Evolutionary conservation across 352 stramenopile species (phyloP).

Genomic region (Globisporangium iwayamae): DNA sequence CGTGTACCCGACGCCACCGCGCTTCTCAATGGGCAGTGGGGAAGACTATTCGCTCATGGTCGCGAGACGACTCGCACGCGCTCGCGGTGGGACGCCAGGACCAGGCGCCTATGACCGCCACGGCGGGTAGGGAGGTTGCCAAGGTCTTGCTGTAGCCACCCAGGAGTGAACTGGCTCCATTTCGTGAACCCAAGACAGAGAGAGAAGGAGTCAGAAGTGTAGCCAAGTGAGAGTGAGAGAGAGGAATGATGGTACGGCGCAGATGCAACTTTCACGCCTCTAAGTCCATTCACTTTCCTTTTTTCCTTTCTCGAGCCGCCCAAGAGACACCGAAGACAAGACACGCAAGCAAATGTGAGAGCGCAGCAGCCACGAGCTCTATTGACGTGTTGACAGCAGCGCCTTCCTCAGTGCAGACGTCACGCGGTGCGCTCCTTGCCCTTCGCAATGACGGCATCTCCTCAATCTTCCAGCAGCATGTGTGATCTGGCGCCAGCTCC

Average conservation of each 20-base stretch:
- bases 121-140: slow-evolving; percentile 18
- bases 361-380: background rate
- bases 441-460: background rate
- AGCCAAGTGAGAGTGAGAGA: too few species aligned
- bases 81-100: slow-evolving; percentile 23
- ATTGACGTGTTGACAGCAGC: background rate
- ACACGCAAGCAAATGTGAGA: background rate
- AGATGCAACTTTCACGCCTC: too few species aligned
- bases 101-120: slow-evolving; percentile 38
- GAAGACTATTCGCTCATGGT: slow-evolving; percentile 41
- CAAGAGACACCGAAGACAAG: too few species aligned
- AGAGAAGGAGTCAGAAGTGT: too few species aligned
- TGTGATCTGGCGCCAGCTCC: slow-evolving; percentile 4
- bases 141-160: too few species aligned
- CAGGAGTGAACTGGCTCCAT: too few species aligned
- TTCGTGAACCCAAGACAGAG: too few species aligned
- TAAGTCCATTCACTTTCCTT: too few species aligned
- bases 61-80: slow-evolving; percentile 22
- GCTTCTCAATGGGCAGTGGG: slow-evolving; percentile 23
- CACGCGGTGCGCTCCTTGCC: background rate
- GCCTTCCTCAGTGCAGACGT: background rate
- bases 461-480: background rate
- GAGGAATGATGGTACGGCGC: too few species aligned
- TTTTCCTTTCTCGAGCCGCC: too few species aligned
- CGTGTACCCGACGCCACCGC: slow-evolving; percentile 19